Conservation (phyloP, 805 yeast species). For the Teunomyces panamensis region DNA sequence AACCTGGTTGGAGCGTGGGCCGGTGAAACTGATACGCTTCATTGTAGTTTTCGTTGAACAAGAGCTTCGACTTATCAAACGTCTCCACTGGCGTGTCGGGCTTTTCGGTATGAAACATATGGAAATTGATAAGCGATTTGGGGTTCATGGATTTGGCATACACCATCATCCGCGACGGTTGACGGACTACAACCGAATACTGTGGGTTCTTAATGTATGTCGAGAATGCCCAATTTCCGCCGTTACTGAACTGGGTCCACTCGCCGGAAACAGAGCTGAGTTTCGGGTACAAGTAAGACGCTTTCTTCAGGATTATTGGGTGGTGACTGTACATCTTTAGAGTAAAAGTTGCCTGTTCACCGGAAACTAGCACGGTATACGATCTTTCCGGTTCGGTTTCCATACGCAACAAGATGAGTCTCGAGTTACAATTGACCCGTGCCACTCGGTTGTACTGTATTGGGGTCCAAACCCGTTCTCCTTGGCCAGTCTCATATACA, state of each 20-base stretch:
- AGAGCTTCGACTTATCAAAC: conserved; percentile 21
- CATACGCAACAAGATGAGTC: conserved; percentile 35
- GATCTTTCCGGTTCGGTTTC: conserved; percentile 19
- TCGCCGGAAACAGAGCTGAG: conserved; percentile 26
- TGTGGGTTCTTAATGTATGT: conserved; percentile 57
- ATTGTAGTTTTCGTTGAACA: conserved; percentile 30
- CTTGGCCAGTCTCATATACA: conserved; percentile 23
- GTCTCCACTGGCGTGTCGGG: conserved; percentile 16
- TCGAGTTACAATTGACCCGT: conserved; percentile 26
- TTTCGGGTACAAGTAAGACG: conserved; percentile 23
- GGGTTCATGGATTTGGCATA: neutral
- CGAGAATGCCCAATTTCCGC: conserved; percentile 53
- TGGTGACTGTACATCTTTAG: conserved; percentile 27
- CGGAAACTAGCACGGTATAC: conserved; percentile 20
- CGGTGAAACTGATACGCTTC: conserved; percentile 31
- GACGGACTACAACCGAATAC: conserved; percentile 26
- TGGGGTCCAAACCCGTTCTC: conserved; percentile 28
- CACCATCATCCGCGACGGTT: conserved; percentile 6
- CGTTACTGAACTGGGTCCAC: conserved; percentile 47
- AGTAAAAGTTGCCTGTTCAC: conserved; percentile 24
- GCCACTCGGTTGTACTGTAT: conserved; percentile 19
- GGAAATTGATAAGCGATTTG: conserved; percentile 30
- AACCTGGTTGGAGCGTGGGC: conserved; percentile 26
- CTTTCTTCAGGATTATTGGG: conserved; percentile 23
- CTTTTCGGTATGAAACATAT: conserved; percentile 41